Evolutionary conservation across 306 rosid species (phyloP).

Genomic region (Argentina anserina): DNA sequence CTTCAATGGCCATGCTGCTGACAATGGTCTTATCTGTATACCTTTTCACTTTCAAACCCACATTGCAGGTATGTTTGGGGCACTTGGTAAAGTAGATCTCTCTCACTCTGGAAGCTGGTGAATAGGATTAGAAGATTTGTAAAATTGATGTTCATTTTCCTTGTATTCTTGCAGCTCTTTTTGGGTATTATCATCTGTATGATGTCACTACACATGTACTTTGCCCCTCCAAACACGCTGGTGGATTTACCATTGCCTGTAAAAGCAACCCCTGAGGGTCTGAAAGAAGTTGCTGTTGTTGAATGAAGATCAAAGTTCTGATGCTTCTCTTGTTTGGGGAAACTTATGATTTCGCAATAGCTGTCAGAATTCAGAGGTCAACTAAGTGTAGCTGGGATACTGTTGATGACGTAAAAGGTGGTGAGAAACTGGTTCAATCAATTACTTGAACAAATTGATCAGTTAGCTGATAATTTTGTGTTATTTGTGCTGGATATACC

Average conservation of each 20-base stretch:
- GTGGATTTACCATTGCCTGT: conserved; percentile 56
- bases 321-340: conserved; percentile 21
- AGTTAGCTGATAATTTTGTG: neutral
- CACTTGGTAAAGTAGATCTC: neutral
- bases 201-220: conserved; percentile 96
- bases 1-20: conserved; percentile 97
- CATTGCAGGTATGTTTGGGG: conserved; percentile 57
- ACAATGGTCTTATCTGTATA: conserved; percentile 68
- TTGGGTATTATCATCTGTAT: conserved; percentile 80
- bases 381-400: conserved; percentile 3
- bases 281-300: conserved; percentile 56
- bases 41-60: conserved; percentile 84
- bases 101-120: neutral
- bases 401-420: neutral
- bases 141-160: conserved; percentile 5
- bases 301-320: conserved; percentile 56
- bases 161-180: conserved; percentile 63
- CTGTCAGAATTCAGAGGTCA: neutral
- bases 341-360: neutral
- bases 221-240: conserved; percentile 75
- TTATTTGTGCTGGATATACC: neutral
- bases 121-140: conserved; percentile 1
- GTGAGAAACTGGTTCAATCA: neutral
- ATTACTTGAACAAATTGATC: conserved; percentile 3
- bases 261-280: conserved; percentile 62